A percentile compares a stretch with the other conserved stretches of the same genome.
Evolutionary conservation across 805 yeast genomes (phyloP).

Genomic region (Dipodascopsis uninucleata): DNA sequence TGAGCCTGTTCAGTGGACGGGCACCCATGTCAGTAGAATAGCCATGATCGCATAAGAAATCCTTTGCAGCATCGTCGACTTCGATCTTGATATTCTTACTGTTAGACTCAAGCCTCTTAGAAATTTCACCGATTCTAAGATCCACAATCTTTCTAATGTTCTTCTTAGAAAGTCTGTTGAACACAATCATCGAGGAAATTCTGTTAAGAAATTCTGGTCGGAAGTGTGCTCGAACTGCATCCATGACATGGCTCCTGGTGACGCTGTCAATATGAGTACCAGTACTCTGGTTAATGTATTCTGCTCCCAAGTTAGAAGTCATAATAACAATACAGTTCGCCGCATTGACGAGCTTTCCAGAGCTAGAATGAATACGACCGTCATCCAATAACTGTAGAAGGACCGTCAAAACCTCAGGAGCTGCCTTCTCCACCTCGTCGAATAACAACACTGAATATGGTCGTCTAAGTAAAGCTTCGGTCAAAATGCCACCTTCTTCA

Average conservation of each 20-base stretch:
- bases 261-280: conserved; percentile 55
- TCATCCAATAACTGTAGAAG: conserved; percentile 91
- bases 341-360: conserved; percentile 90
- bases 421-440: conserved; percentile 98
- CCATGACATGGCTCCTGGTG: conserved; percentile 77
- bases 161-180: conserved; percentile 86
- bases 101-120: conserved; percentile 75
- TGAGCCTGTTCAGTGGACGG: conserved; percentile 83
- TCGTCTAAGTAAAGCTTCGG: conserved; percentile 83
- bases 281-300: conserved; percentile 68
- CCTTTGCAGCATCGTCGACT: conserved; percentile 72
- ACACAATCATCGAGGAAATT: conserved; percentile 86
- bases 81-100: conserved; percentile 73
- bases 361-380: conserved; percentile 91
- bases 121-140: conserved; percentile 79
- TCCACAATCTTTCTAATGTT: conserved; percentile 90
- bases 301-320: conserved; percentile 98
- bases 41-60: conserved; percentile 79
- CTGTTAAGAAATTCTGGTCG: conserved; percentile 97
- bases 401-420: conserved; percentile 93
- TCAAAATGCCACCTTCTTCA: conserved; percentile 95
- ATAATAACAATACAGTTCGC: conserved; percentile 88
- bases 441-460: conserved; percentile 96
- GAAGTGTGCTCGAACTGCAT: conserved; percentile 79
- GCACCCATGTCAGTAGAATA: conserved; percentile 95